Evolutionary conservation across 805 yeast species (phyloP), one percentile per base, ranked within the genome.

Genomic region (Candida dendrica): DNA sequence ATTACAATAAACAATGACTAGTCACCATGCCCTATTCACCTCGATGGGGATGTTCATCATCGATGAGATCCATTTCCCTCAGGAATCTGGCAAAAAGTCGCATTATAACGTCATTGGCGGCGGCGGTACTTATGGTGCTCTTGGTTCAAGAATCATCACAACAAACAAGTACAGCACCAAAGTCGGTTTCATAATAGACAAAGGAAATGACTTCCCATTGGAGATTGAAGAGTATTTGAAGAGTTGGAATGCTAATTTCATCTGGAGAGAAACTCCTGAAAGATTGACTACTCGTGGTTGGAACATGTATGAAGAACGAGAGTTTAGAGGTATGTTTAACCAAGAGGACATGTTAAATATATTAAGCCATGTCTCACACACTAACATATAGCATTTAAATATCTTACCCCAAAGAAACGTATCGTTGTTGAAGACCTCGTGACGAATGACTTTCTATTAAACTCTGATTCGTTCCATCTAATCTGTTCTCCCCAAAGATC

Each of bases 1-100:
- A n/a, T 8, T 13, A 24, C 34, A 41, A 19, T 34, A 18, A 22
- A 22, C 24, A 22, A n/a, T 22, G 24, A 22, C 24, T 22, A 8
- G 24, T 17, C 17, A 16, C 10, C 26, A 42, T 13, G 44, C 53
- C 26, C 41, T 73, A 9, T 74, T 86, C 53, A 71, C 83, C 17
- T 74, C 95, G 1, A 67, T 85, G 67, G 98, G 96, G 37, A 82
- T 90, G 87, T 84, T 88, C 63, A 88, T 91, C 53, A 73, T 90
- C 15, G 98, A 90, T 60, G 95, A 87, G 48, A 86, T 89, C 50
- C 79, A 76, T 43, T 79, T 76, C 52, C 71, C 76, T 0, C 57
- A 60, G 39, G 50, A 60, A 41, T 48, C 63, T 47, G 39, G 64
- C 43, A 42, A 69, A 49, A 47, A 44, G 34, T 51, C 64, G 19